Percentiles rank a stretch among this genome's conserved stretches.
These are phyloP conservation scores for Lentinula aciculospora DNA, from an alignment of 768 basidiomycete species.

Conservation along the genomic window DNA sequence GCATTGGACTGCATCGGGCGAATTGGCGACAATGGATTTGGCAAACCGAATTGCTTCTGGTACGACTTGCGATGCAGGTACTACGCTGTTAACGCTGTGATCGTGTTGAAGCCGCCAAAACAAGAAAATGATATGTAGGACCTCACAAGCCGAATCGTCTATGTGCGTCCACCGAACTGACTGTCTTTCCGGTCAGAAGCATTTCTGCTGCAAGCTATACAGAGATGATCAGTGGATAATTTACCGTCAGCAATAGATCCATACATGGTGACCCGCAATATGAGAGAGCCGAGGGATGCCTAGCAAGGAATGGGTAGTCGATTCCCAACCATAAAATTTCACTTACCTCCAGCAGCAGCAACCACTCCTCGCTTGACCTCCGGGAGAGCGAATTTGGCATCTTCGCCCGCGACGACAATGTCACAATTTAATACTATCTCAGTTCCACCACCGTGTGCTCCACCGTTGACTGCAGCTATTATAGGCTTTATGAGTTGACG, in stretches of 20 bases:
- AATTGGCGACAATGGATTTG: slow-evolving; percentile 51
- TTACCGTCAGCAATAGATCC: slow-evolving; percentile 5
- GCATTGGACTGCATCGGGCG: slow-evolving; percentile 74
- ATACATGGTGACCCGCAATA: slow-evolving; percentile 72
- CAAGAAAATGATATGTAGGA: slow-evolving; percentile 11
- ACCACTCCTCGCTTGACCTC: slow-evolving; percentile 78
- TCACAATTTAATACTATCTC: slow-evolving; percentile 76
- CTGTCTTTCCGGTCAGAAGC: slow-evolving; percentile 64
- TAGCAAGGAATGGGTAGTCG: slow-evolving; percentile 16
- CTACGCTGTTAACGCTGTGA: slow-evolving; percentile 55
- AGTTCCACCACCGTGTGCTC: slow-evolving; percentile 61
- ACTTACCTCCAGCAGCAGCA: slow-evolving; percentile 64
- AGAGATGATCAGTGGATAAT: neutral
- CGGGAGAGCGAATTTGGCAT: slow-evolving; percentile 67
- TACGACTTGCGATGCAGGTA: slow-evolving; percentile 49
- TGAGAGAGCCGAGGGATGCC: slow-evolving; percentile 65
- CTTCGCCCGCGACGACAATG: slow-evolving; percentile 61
- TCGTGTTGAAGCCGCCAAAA: neutral
- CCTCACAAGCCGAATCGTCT: slow-evolving; percentile 73
- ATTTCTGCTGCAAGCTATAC: slow-evolving; percentile 67
- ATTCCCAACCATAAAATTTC: neutral
- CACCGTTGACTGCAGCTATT: slow-evolving; percentile 78
- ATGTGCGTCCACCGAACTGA: slow-evolving; percentile 63
- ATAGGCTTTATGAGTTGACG: slow-evolving; percentile 65
- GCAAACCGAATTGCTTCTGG: slow-evolving; percentile 60